These are phyloP conservation scores for Serendipita vermifera DNA, from an alignment of 768 basidiomycete genomes.

Conservation along the genomic window DNA sequence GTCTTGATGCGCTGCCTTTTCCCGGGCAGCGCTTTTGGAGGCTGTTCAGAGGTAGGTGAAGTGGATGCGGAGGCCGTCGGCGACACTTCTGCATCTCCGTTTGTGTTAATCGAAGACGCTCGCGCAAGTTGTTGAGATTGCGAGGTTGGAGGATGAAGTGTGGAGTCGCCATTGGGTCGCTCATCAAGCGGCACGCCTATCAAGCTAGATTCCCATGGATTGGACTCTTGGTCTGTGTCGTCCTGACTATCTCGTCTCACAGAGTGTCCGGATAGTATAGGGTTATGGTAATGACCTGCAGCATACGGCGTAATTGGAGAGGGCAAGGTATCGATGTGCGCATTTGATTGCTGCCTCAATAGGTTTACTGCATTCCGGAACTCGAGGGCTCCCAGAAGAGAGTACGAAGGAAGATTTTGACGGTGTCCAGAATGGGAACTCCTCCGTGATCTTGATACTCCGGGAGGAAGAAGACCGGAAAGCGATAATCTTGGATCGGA, in stretches of 20 bases:
- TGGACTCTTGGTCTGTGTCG: conserved; percentile 20
- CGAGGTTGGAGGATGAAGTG: not conserved
- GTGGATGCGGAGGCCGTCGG: not conserved
- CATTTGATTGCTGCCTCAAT: conserved; percentile 50
- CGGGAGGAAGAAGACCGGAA: conserved; percentile 1
- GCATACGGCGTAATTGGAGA: conserved; percentile 55
- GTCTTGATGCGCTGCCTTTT: conserved; percentile 27
- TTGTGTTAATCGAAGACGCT: not conserved
- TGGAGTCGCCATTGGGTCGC: conserved; percentile 20
- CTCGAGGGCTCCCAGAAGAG: conserved; percentile 88
- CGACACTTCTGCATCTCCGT: not conserved
- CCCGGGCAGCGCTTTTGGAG: conserved; percentile 28
- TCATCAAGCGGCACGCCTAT: conserved; percentile 38
- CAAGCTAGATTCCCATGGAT: conserved; percentile 41
- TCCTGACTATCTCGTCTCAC: not conserved
- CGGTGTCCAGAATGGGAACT: conserved; percentile 24
- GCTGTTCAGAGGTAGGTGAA: not conserved
- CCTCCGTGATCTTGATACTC: conserved; percentile 6
- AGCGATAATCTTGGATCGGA: not conserved
- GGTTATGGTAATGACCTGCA: conserved; percentile 57
- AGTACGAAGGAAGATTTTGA: conserved; percentile 65
- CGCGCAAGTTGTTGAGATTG: not conserved
- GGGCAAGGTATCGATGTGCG: conserved; percentile 58
- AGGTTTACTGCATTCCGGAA: conserved; percentile 84
- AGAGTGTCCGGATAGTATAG: conserved; percentile 15